These are phyloP conservation scores for Pseudonitzschia pungens DNA, from an alignment of 108 stramenopile species.

Conservation along the genomic window DNA sequence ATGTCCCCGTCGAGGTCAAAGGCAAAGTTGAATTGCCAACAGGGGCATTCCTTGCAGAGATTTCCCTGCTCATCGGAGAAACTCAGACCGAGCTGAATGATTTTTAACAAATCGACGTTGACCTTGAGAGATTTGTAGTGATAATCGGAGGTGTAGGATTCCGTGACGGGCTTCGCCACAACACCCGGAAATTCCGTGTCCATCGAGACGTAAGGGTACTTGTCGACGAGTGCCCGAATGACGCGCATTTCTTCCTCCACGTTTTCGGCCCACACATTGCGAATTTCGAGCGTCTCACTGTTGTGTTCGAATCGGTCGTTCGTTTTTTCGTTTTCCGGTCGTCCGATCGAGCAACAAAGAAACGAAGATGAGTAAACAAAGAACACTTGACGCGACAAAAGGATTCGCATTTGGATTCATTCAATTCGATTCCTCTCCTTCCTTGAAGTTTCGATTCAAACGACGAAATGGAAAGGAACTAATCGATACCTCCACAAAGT, in stretches of 20 bases:
- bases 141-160: constrained; percentile 89
- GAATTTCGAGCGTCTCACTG: constrained; percentile 84
- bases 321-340: neutral
- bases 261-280: constrained; percentile 94
- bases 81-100: constrained; percentile 96
- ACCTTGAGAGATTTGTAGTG: constrained; percentile 98
- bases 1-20: constrained; percentile 95
- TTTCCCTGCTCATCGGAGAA: constrained; percentile 96
- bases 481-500: too few species aligned
- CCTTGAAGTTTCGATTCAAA: too few species aligned
- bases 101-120: constrained; percentile 98
- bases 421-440: neutral
- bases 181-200: constrained; percentile 99
- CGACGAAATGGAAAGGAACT: too few species aligned
- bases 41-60: constrained; percentile 87
- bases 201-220: constrained; percentile 98
- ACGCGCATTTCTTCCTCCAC: constrained; percentile 91
- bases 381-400: neutral
- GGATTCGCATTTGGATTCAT: neutral
- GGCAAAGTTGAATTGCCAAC: constrained; percentile 99
- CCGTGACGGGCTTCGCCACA: constrained; percentile 96
- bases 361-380: neutral
- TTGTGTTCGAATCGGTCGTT: neutral
- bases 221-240: constrained; percentile 91
- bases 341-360: neutral